Evolutionary conservation across 257 asterid species (phyloP).

Genomic region (Pogostemon cablin): DNA sequence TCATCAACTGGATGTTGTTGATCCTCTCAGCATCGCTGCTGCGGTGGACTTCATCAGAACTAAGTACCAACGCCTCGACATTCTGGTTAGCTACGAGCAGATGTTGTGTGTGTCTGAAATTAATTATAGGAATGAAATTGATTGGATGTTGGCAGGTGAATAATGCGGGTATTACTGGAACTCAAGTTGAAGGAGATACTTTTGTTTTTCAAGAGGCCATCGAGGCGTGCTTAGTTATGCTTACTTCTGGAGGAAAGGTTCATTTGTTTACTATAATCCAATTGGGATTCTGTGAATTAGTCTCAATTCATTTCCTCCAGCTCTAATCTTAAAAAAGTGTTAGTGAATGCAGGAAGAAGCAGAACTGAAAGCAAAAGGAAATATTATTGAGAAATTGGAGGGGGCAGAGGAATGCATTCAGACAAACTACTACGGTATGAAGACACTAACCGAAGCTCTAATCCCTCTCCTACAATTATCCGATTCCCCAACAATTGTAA

Average conservation of each 20-base stretch:
- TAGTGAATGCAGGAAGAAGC: background rate
- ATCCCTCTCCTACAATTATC: conserved; percentile 47
- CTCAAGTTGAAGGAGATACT: conserved; percentile 32
- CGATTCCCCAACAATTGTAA: conserved; percentile 51
- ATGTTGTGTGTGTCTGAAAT: too few species aligned
- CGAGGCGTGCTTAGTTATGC: background rate
- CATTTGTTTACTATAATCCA: too few species aligned
- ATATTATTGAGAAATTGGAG: conserved; percentile 31
- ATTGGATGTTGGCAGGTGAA: conserved; percentile 43
- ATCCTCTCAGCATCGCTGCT: conserved; percentile 37
- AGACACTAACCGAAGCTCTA: conserved; percentile 41
- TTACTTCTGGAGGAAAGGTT: conserved; percentile 11
- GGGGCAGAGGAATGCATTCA: conserved; percentile 44
- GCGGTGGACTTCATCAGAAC: conserved; percentile 37
- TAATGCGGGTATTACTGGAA: conserved; percentile 52
- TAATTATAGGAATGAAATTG: background rate
- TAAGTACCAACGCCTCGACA: conserved; percentile 49
- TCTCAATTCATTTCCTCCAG: too few species aligned
- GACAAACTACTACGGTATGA: conserved; percentile 52
- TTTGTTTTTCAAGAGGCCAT: conserved; percentile 15
- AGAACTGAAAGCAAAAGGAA: conserved; percentile 33
- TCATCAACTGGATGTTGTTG: conserved; percentile 54
- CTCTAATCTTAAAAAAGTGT: too few species aligned
- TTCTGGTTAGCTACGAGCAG: conserved; percentile 35
- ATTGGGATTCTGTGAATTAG: too few species aligned